Percentiles rank a stretch among this genome's conserved stretches.
Conservation (phyloP, 139 green algal genomes). For the Chlamydomonas sp. region DNA sequence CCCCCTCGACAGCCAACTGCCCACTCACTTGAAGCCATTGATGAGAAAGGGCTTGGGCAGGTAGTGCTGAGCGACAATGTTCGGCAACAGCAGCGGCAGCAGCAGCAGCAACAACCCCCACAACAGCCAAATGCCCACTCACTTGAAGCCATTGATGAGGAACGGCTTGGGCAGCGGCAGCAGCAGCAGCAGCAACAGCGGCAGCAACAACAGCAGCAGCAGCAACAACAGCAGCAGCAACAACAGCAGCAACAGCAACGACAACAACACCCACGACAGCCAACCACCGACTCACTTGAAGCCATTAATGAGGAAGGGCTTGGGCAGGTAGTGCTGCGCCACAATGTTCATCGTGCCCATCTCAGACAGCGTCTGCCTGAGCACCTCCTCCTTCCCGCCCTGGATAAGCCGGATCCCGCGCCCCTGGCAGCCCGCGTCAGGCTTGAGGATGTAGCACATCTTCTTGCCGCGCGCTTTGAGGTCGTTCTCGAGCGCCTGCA, state of each 20-base stretch:
- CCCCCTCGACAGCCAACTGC: background rate
- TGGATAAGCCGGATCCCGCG: slow-evolving; percentile 61
- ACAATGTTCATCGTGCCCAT: slow-evolving; percentile 44
- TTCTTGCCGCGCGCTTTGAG: slow-evolving; percentile 35
- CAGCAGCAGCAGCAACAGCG: too few species aligned
- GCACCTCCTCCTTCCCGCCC: slow-evolving; percentile 26
- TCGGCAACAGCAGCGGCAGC: too few species aligned
- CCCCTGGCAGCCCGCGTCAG: slow-evolving; percentile 72
- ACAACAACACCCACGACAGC: too few species aligned
- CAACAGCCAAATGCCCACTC: too few species aligned
- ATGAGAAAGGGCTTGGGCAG: slow-evolving; percentile 51
- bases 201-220: too few species aligned
- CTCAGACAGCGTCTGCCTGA: slow-evolving; percentile 23
- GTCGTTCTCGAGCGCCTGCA: slow-evolving; percentile 44
- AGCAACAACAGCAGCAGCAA: too few species aligned
- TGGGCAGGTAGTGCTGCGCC: slow-evolving; percentile 53
- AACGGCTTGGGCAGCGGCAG: too few species aligned
- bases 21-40: slow-evolving; percentile 60
- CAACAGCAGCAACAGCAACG: too few species aligned
- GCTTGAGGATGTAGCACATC: slow-evolving; percentile 78
- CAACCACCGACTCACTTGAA: too few species aligned
- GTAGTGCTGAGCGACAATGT: too few species aligned
- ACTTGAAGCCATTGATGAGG: too few species aligned
- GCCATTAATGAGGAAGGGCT: slow-evolving; percentile 56
- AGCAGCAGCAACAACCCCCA: too few species aligned